Evolutionary conservation across 768 basidiomycete species (phyloP).

Genomic region (Paxillus involutus): DNA sequence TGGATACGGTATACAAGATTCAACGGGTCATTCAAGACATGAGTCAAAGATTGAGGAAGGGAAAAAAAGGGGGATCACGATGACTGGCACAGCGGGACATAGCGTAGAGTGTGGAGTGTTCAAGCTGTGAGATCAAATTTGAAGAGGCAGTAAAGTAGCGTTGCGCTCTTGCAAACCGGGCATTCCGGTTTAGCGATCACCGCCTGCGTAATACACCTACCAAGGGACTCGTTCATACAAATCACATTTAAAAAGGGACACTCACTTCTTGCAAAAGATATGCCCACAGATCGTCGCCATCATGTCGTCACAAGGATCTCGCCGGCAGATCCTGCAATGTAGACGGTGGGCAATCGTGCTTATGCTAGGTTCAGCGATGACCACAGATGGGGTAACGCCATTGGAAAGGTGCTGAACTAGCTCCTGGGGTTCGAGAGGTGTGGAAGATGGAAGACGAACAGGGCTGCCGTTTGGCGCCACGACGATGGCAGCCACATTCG

Average conservation of each 20-base stretch:
- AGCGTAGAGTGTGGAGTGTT: neutral
- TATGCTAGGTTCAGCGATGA: neutral
- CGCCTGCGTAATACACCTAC: slow-evolving; percentile 49
- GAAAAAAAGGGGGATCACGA: no score
- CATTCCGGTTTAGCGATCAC: slow-evolving; percentile 43
- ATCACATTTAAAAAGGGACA: slow-evolving; percentile 1
- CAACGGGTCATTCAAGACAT: no score
- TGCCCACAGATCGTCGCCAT: slow-evolving; percentile 62
- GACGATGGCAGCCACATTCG: slow-evolving; percentile 6
- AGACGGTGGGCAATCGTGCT: slow-evolving; percentile 17
- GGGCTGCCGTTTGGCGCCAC: neutral
- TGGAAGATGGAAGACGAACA: neutral
- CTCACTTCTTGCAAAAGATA: slow-evolving; percentile 52
- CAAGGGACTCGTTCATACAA: neutral
- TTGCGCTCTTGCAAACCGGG: slow-evolving; percentile 26
- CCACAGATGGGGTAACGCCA: neutral
- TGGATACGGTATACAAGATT: no score
- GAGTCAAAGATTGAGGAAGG: no score
- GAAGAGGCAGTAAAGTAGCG: slow-evolving; percentile 49
- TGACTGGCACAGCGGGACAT: neutral
- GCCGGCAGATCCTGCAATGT: slow-evolving; percentile 46
- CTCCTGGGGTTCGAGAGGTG: slow-evolving; percentile 6
- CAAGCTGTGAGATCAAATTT: slow-evolving; percentile 34
- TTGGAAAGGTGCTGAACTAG: neutral
- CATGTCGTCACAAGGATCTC: slow-evolving; percentile 44